Percentiles rank a stretch among this genome's conserved stretches.
phyloP scores from a whole-genome alignment of 1,139 yeast genomes.

The Protomyces inouyei region DNA sequence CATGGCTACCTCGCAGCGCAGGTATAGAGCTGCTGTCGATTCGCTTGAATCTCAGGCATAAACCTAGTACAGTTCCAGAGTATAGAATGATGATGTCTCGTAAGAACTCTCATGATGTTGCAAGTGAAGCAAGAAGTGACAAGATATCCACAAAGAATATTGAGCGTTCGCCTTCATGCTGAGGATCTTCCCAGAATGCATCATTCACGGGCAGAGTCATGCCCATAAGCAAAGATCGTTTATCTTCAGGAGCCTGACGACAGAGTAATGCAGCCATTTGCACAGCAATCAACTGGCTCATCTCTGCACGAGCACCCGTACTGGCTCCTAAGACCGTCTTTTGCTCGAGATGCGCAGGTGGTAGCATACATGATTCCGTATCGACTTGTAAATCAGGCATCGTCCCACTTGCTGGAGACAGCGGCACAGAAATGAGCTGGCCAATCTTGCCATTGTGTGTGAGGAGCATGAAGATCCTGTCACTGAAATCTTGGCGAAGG shows the following conservation, averaged over 20 bases:
- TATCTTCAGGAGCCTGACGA: background rate
- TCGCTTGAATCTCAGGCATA: background rate
- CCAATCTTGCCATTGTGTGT: background rate
- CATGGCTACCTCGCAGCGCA: conserved; percentile 74
- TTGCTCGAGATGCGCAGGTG: background rate
- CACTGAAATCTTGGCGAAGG: background rate
- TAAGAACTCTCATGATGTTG: too few species aligned
- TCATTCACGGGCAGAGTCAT: background rate
- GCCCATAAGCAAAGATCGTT: background rate
- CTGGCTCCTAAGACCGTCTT: background rate
- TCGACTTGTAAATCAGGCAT: background rate
- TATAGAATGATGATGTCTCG: too few species aligned
- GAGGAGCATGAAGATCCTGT: background rate
- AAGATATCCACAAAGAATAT: background rate
- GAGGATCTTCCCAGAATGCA: background rate
- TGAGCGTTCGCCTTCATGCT: background rate
- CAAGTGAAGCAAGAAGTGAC: background rate
- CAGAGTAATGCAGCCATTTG: background rate
- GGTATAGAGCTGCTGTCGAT: conserved; percentile 67
- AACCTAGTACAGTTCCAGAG: background rate
- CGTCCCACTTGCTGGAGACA: background rate
- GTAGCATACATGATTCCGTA: background rate
- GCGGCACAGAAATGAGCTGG: background rate
- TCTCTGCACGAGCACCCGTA: background rate
- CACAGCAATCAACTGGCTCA: background rate